These are phyloP conservation scores for Pestalotiopsis sp. DNA, from an alignment of 2,329 filamentous ascomycete genomes.

Conservation along the genomic window DNA sequence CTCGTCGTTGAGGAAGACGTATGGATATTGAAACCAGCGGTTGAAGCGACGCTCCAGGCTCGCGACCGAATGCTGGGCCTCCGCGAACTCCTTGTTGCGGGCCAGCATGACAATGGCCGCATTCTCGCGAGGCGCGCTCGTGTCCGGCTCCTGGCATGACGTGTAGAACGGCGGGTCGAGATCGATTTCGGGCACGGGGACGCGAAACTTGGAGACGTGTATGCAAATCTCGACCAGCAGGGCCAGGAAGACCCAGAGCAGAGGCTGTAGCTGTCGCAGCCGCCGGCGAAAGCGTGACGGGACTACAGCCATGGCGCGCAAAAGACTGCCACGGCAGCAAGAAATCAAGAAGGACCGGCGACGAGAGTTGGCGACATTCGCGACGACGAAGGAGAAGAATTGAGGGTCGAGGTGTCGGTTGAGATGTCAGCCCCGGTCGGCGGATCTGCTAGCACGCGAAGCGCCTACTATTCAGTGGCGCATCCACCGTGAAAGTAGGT, in stretches of 20 bases:
- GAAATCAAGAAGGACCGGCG: neutral
- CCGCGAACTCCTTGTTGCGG: slow-evolving; percentile 41
- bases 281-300: neutral
- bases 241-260: slow-evolving; percentile 22
- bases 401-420: no score
- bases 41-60: slow-evolving; percentile 45
- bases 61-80: slow-evolving; percentile 36
- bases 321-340: no score
- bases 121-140: slow-evolving; percentile 37
- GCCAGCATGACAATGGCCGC: slow-evolving; percentile 46
- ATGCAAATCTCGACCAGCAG: slow-evolving; percentile 34
- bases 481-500: no score
- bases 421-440: no score
- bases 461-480: no score
- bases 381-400: neutral
- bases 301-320: neutral
- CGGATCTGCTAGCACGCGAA: no score
- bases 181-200: slow-evolving; percentile 32
- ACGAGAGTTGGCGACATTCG: neutral
- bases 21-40: slow-evolving; percentile 45
- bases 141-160: slow-evolving; percentile 38
- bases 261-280: neutral
- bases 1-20: slow-evolving; percentile 47
- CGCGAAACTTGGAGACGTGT: slow-evolving; percentile 33
- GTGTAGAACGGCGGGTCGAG: slow-evolving; percentile 40